Evolutionary conservation across 1,139 yeast species (phyloP).

Genomic region (Blastobotrys capitulatus): DNA sequence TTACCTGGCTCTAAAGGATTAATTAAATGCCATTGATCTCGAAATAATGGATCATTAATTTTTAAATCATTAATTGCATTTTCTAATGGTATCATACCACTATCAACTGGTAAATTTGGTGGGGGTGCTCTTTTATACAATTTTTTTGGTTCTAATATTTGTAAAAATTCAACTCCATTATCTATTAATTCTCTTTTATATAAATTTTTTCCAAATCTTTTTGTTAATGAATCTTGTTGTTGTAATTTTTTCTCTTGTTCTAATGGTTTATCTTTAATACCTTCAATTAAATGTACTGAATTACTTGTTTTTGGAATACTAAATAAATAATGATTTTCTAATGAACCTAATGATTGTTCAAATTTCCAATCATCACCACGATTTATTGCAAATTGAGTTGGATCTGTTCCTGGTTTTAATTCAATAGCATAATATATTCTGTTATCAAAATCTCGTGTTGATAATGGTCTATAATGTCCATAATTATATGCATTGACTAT

Average conservation of each 20-base stretch:
- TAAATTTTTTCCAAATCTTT: constrained; percentile 10
- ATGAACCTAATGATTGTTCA: constrained; percentile 30
- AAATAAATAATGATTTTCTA: constrained; percentile 32
- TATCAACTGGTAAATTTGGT: constrained; percentile 23
- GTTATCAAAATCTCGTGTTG: constrained; percentile 21
- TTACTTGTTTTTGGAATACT: constrained; percentile 24
- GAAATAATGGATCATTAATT: constrained; percentile 76
- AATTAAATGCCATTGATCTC: constrained; percentile 83
- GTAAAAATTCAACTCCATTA: constrained; percentile 21
- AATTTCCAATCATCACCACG: constrained; percentile 25
- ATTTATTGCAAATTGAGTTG: constrained; percentile 12
- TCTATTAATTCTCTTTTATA: constrained; percentile 14
- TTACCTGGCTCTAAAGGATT: constrained; percentile 70
- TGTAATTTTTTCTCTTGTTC: constrained; percentile 7
- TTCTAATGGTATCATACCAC: constrained; percentile 19
- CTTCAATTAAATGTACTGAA: constrained; percentile 15
- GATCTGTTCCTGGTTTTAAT: constrained; percentile 18
- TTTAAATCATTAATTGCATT: constrained; percentile 42
- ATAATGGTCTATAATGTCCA: constrained; percentile 11
- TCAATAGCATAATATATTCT: constrained; percentile 31
- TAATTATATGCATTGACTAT: constrained; percentile 5
- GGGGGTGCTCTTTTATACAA: constrained; percentile 22
- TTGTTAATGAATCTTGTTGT: background rate
- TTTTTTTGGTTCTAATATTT: constrained; percentile 19
- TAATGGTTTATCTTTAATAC: constrained; percentile 15